Evolutionary conservation across 1,139 yeast genomes (phyloP).

Genomic region (Debaryomyces sp.): DNA sequence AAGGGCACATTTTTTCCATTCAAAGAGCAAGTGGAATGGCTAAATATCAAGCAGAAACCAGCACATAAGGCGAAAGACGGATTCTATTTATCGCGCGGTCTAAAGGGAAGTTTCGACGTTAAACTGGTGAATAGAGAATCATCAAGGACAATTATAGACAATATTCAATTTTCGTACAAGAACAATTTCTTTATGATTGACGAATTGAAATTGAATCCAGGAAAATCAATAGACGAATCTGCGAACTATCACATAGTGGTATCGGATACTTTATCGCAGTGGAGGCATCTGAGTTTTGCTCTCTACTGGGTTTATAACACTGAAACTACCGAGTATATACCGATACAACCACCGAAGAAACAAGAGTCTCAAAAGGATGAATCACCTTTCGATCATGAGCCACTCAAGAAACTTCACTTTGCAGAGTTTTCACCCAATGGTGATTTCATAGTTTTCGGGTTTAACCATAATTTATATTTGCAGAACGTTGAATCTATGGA

Average conservation of each 20-base stretch:
- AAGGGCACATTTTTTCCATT: slow-evolving; percentile 26
- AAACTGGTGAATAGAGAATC: slow-evolving; percentile 25
- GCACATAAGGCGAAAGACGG: slow-evolving; percentile 26
- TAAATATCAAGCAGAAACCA: slow-evolving; percentile 36
- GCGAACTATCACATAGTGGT: slow-evolving; percentile 35
- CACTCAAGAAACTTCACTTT: slow-evolving; percentile 38
- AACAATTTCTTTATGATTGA: slow-evolving; percentile 31
- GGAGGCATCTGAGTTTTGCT: slow-evolving; percentile 47
- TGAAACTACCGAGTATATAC: slow-evolving; percentile 21
- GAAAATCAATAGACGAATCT: slow-evolving; percentile 27
- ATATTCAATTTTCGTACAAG: slow-evolving; percentile 31
- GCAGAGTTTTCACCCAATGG: slow-evolving; percentile 48
- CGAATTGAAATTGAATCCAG: slow-evolving; percentile 38
- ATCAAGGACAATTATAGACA: slow-evolving; percentile 22
- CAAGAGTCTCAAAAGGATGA: slow-evolving; percentile 4
- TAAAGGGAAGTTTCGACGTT: slow-evolving; percentile 19
- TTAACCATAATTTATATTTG: slow-evolving; percentile 43
- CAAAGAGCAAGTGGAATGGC: slow-evolving; percentile 30
- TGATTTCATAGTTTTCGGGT: slow-evolving; percentile 34
- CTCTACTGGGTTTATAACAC: slow-evolving; percentile 41
- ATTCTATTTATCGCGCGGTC: slow-evolving; percentile 29
- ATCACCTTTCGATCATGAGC: slow-evolving; percentile 8
- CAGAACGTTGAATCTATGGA: slow-evolving; percentile 31
- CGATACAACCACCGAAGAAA: slow-evolving; percentile 26
- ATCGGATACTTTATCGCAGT: slow-evolving; percentile 34